Conservation (phyloP, 2,329 filamentous ascomycete genomes). For the Coniochaeta sp. region DNA sequence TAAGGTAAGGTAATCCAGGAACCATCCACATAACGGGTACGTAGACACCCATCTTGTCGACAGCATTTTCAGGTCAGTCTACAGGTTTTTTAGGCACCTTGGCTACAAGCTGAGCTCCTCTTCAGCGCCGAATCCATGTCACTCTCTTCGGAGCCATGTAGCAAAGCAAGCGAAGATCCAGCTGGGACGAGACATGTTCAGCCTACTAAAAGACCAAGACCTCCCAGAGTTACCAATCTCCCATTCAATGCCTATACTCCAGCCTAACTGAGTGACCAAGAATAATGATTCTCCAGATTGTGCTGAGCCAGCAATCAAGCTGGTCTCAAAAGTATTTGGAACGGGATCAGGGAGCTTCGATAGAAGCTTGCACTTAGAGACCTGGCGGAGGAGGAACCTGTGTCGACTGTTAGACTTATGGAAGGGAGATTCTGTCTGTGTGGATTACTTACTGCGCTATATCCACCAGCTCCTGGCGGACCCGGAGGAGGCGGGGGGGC, state of each 20-base stretch:
- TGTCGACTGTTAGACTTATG: not conserved
- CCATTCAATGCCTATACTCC: not conserved
- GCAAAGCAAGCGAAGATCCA: too few relatives aligned
- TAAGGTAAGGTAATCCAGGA: too few relatives aligned
- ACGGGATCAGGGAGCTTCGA: not conserved
- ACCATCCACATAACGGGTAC: not conserved
- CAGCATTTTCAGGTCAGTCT: too few relatives aligned
- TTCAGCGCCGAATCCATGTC: too few relatives aligned
- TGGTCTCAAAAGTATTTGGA: not conserved
- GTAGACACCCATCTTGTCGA: too few relatives aligned
- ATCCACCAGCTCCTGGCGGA: conserved; percentile 45
- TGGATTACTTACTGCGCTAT: conserved; percentile 51
- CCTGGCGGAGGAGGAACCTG: conserved; percentile 51
- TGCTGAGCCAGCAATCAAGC: not conserved
- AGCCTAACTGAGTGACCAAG: not conserved
- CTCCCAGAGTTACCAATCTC: not conserved
- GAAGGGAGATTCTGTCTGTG: not conserved
- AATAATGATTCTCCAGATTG: not conserved
- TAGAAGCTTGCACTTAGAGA: conserved; percentile 22
- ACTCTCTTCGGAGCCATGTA: too few relatives aligned
- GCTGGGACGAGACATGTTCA: not conserved
- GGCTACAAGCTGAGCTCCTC: not conserved
- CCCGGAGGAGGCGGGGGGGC: conserved; percentile 50
- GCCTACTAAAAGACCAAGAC: not conserved
- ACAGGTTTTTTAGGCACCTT: too few relatives aligned